phyloP scores from a whole-genome alignment of 768 basidiomycete genomes.

The Leccinum sublutescens region DNA sequence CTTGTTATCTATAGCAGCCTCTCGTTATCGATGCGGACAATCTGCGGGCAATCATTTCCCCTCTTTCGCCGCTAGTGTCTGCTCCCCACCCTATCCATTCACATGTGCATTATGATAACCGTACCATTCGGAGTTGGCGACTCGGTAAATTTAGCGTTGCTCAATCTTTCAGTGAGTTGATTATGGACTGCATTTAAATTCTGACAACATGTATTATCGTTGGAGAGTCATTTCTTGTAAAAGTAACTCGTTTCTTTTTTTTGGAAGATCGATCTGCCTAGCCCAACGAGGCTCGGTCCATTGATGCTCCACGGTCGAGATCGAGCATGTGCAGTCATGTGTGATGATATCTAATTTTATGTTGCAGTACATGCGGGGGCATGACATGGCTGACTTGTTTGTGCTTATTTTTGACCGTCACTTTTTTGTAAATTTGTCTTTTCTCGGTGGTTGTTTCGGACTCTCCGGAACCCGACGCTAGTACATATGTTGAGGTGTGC shows the following conservation, averaged over 20 bases:
- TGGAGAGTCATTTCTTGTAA: no score
- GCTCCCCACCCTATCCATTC: background rate
- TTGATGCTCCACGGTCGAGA: background rate
- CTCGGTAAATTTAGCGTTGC: background rate
- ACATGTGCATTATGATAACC: no score
- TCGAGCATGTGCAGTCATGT: background rate
- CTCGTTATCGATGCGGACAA: background rate
- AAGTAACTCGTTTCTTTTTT: no score
- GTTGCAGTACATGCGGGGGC: background rate
- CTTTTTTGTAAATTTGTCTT: background rate
- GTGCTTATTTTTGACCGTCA: background rate
- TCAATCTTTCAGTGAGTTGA: background rate
- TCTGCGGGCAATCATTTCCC: no score
- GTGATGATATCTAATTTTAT: no score
- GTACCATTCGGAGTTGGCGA: background rate
- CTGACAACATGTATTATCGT: background rate
- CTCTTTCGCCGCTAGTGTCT: background rate
- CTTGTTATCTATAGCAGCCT: background rate
- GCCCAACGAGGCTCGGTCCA: no score
- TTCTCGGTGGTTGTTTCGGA: background rate
- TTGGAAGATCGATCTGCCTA: no score
- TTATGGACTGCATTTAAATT: background rate
- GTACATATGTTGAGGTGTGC: conserved; percentile 19
- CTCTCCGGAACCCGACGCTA: conserved; percentile 27
- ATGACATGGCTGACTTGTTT: background rate